Conservation (phyloP, 352 stramenopile species). For the Nothophytophthora sp. region DNA sequence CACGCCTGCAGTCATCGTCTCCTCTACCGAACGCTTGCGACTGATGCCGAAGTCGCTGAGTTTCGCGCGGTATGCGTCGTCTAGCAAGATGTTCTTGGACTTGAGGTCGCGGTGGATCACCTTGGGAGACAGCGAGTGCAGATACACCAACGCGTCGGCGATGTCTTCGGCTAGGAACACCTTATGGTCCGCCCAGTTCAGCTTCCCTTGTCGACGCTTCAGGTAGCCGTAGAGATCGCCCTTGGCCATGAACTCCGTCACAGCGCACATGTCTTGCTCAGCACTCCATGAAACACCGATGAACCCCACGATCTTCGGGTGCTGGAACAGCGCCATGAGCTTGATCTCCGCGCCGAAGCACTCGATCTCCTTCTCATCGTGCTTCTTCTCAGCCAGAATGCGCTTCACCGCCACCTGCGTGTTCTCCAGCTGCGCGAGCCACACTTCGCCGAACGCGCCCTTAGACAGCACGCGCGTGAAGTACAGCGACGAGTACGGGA, state of each 20-base stretch:
- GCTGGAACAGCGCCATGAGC: conserved; percentile 47
- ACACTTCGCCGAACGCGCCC: conserved; percentile 82
- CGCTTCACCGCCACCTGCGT: conserved; percentile 82
- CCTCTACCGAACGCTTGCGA: conserved; percentile 64
- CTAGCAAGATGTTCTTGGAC: conserved; percentile 69
- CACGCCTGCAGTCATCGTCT: conserved; percentile 81
- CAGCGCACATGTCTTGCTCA: conserved; percentile 45
- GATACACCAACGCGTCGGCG: conserved; percentile 73
- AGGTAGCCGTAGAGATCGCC: conserved; percentile 47
- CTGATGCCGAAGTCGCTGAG: conserved; percentile 79
- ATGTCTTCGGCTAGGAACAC: conserved; percentile 55
- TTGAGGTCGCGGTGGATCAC: conserved; percentile 88
- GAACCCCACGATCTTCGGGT: conserved; percentile 55
- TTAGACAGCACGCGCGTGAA: conserved; percentile 79
- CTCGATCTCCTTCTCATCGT: conserved; percentile 84
- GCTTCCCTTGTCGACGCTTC: conserved; percentile 16
- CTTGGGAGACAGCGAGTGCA: conserved; percentile 81
- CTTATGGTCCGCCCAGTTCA: conserved; percentile 37
- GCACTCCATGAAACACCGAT: conserved; percentile 52
- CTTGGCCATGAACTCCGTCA: conserved; percentile 58
- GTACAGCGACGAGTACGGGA: conserved; percentile 72
- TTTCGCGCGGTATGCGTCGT: conserved; percentile 50
- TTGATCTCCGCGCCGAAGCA: conserved; percentile 60
- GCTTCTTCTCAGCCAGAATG: conserved; percentile 77
- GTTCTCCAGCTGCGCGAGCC: conserved; percentile 80